phyloP scores from a whole-genome alignment of 306 rosid species.

The Fragaria iinumae region DNA sequence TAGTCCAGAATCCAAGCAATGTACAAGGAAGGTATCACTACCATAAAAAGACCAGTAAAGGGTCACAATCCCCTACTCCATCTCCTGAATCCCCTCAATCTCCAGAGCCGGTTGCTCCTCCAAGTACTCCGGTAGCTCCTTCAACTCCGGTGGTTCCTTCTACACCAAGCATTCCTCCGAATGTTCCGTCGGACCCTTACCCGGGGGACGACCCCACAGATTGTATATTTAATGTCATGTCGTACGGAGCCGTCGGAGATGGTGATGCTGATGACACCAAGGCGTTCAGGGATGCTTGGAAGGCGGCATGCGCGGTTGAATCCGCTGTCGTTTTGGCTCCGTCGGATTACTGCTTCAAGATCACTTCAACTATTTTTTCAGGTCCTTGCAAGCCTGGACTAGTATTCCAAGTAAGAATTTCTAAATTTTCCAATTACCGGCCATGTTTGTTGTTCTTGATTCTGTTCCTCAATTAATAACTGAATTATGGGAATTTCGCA shows the following conservation, averaged over 20 bases:
- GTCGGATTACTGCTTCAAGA: conserved; percentile 45
- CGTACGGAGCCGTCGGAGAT: conserved; percentile 88
- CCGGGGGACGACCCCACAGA: conserved; percentile 43
- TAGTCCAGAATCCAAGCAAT: conserved; percentile 27
- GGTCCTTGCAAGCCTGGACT: conserved; percentile 97
- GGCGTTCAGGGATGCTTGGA: conserved; percentile 83
- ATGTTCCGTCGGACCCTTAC: conserved; percentile 70
- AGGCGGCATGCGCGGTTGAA: conserved; percentile 84
- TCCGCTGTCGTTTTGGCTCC: conserved; percentile 77
- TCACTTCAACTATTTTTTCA: conserved; percentile 84
- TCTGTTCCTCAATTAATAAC: not conserved
- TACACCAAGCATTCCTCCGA: conserved; percentile 7
- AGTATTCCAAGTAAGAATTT: conserved; percentile 69
- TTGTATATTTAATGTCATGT: conserved; percentile 60
- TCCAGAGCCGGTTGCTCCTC: conserved; percentile 17
- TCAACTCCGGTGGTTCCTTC: conserved; percentile 46
- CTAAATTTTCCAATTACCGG: not conserved
- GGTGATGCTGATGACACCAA: conserved; percentile 78
- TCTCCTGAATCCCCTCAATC: conserved; percentile 9
- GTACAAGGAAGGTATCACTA: conserved; percentile 76
- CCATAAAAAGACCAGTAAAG: conserved; percentile 45
- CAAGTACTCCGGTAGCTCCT: conserved; percentile 30
- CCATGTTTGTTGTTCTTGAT: not conserved
- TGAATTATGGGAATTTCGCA: not conserved
- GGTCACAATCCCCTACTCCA: conserved; percentile 22